Evolutionary conservation across 208 protist genomes (phyloP), one percentile per base, ranked within the genome.

Genomic region (Leishmania gerbilli): DNA sequence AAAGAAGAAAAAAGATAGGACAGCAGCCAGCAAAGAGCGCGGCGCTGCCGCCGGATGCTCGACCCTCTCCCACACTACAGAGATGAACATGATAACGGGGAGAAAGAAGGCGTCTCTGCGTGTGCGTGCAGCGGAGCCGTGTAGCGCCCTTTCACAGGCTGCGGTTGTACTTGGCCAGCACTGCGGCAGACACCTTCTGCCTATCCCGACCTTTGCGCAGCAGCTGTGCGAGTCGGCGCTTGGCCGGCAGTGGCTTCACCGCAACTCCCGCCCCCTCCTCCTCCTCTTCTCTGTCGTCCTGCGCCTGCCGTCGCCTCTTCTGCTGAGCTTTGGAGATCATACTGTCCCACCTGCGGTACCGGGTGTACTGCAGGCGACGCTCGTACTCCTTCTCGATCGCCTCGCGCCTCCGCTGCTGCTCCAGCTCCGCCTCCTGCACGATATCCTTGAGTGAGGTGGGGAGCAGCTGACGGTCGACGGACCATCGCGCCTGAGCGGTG

Each of bases 261-360:
- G 40, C 74, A 27, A 68, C 76, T 40, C 83, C 65, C 56, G 65
- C 83, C 45, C 8, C 45, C 45, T 49, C 45, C 45, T 47, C 45
- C 45, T 49, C 45, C 55, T 80, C 69, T 45, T 58, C 31, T 2
- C 7, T 17, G 42, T 62, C 72, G 31, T 24, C 34, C 13, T 76
- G 51, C 31, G n/a, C 31, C 79, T n/a, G 77, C 72, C 6, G 79
- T 69, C 72, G 68, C 31, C 83, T 79, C 84, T 90, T 95, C n/a
- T 80, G 47, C 80, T 95, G 90, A 3, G 92, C 92, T 71, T 89
- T 91, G 3, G 85, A 79, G 42, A 97, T 84, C 78, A 97, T 87
- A 40, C 78, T 71, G 75, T 96, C 92, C 94, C 94, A 97, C 84
- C 91, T 96, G 45, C 92, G 91, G 85, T 96, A 97, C 74, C 84